Base-by-base conservation (phyloP, 306 rosid species). In the Quercus suber region DNA sequence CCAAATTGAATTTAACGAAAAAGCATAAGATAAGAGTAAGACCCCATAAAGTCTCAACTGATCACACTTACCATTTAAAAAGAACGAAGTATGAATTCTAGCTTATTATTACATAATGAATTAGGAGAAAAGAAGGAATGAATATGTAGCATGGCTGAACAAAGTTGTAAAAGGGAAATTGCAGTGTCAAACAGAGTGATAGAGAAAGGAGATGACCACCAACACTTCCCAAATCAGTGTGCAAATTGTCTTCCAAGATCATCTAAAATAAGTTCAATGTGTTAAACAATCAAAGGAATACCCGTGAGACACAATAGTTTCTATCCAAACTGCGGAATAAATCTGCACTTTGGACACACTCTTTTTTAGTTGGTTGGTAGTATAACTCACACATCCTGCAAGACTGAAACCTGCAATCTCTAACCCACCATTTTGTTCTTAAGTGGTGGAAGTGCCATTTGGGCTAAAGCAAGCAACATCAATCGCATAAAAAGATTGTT, bases 21-120 rank as follows among this genome's bases (percentile, higher is more conserved):
- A 71, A 73, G 59, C 65, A 31, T 67, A 69, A 35, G 75, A 49
- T 28, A 37, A 63, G 51, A 67, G 35, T 28, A 35, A 69, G 56
- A 67, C 37, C 63, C 55, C 17, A 21, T 59, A 57, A 61, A 55
- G 41, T 59, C 53, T 49, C 53, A 1, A 49, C 53, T 49, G 53
- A 49, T 13, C 74, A 55, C 0, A 67, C 12, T 31, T 14, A 56
- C 33, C 37, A 64, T 27, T 64, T 25, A 9, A 30, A 28, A 28
- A 28, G 19, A 35, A 67, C 5, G 0, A 10, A 8, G 12, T 19
- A 31, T 33, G 37, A 4, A 67, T 8, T 33, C 37, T 27, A 63
- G 30, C 41, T 65, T 31, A 18, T 31, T 28, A 31, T 33, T 17
- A n/a, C 25, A 31, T 14, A 67, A 67, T 18, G 71, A 27, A 59